Percentiles rank a stretch among this genome's conserved stretches.
These are phyloP conservation scores for Gentiana straminea DNA, from an alignment of 257 asterid species.

Conservation along the genomic window DNA sequence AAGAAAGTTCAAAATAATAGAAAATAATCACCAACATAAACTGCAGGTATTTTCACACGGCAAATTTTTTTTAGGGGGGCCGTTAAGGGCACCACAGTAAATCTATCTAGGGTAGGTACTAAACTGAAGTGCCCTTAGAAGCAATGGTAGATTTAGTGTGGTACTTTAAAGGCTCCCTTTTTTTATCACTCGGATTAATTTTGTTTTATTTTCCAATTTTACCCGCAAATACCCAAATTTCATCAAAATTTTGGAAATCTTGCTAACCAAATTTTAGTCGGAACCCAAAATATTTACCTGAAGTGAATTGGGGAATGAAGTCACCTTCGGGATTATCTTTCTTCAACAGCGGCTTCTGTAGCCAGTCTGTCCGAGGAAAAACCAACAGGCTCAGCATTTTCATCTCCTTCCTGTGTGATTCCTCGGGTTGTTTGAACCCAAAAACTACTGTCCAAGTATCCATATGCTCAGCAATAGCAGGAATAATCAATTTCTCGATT, in stretches of 20 bases:
- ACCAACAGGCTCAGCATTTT: conserved; percentile 72
- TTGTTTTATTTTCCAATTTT: too few species aligned
- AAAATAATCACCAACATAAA: neutral
- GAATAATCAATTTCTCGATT: conserved; percentile 71
- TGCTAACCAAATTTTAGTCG: too few species aligned
- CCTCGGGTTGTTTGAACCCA: conserved; percentile 60
- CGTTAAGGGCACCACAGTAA: too few species aligned
- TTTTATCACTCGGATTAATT: too few species aligned
- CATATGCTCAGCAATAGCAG: conserved; percentile 81
- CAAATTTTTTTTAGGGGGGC: too few species aligned
- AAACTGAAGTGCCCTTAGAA: too few species aligned
- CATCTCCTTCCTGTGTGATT: conserved; percentile 46
- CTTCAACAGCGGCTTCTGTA: conserved; percentile 56
- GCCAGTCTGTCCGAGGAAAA: conserved; percentile 85
- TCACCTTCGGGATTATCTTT: conserved; percentile 45
- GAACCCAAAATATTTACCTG: too few species aligned
- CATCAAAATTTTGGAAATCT: too few species aligned
- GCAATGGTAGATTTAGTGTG: too few species aligned
- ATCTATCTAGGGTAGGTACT: too few species aligned
- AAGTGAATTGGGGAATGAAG: conserved; percentile 1
- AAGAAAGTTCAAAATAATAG: neutral
- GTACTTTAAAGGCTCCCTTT: too few species aligned
- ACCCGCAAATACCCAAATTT: too few species aligned
- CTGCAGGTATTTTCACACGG: neutral
- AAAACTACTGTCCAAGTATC: conserved; percentile 65